These are phyloP conservation scores for Syzygium malaccense DNA, from an alignment of 441 rosid species.

Conservation along the genomic window DNA sequence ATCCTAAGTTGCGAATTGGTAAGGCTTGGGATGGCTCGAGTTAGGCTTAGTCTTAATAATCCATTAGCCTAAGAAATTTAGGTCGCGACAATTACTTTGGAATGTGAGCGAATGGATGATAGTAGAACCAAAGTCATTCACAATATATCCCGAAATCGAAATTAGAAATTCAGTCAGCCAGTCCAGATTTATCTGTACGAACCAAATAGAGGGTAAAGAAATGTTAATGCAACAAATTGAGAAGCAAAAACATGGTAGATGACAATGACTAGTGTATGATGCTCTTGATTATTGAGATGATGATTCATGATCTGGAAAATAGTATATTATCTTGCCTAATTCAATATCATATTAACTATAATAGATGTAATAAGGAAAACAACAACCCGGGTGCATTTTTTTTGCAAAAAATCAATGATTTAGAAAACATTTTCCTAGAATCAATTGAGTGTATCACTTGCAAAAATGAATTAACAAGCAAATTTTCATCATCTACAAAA, in stretches of 20 bases:
- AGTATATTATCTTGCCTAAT: not conserved
- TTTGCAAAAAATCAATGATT: not conserved
- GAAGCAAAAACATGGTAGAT: not conserved
- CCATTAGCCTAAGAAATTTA: no score
- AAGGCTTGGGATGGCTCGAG: no score
- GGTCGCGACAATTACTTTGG: no score
- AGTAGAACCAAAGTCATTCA: not conserved
- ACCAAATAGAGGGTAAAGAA: not conserved
- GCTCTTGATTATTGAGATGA: not conserved
- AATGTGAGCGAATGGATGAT: not conserved
- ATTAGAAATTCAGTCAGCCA: not conserved
- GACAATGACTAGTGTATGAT: not conserved
- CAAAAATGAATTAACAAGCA: fast-evolving
- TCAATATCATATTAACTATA: not conserved
- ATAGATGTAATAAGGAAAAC: not conserved
- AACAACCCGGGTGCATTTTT: fast-evolving
- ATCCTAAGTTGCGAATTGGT: no score
- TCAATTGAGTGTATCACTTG: no score
- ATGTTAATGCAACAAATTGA: not conserved
- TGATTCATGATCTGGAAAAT: not conserved
- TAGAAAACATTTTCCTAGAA: not conserved
- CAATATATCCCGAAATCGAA: not conserved
- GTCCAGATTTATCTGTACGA: not conserved
- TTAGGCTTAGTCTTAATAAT: no score
- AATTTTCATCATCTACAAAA: no score